Conservation (phyloP, 169 alveolate genomes). For the Neospora caninum region DNA sequence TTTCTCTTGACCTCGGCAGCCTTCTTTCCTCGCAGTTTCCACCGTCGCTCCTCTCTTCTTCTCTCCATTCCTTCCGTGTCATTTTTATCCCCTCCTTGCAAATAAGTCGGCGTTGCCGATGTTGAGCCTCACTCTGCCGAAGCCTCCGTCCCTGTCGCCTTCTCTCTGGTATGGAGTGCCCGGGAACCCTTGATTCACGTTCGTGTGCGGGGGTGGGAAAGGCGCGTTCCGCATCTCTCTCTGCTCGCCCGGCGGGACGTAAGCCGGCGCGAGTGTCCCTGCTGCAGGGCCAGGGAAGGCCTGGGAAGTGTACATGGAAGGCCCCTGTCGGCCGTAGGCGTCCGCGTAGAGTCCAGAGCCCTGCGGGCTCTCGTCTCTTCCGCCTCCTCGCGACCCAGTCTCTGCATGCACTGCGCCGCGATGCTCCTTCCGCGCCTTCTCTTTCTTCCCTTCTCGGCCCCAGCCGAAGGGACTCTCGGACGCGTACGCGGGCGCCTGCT, state of each 20-base stretch:
- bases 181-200: not conserved
- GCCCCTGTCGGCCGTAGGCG: not conserved
- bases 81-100: not conserved
- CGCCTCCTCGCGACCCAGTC: not conserved
- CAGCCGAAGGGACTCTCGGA: not conserved
- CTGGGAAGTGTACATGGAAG: not conserved
- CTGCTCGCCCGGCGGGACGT: no score
- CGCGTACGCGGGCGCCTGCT: not conserved
- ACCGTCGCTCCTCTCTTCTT: no score
- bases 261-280: no score
- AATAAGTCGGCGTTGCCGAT: not conserved
- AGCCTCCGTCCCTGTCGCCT: not conserved
- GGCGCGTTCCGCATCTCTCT: no score
- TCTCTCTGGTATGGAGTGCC: not conserved
- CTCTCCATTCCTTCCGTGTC: not conserved
- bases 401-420: not conserved
- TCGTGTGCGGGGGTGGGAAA: no score
- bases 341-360: not conserved
- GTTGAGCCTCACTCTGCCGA: not conserved
- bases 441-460: not conserved
- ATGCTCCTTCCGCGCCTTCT: not conserved
- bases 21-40: no score
- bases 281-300: not conserved
- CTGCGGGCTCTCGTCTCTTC: not conserved
- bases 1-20: no score